Conservation (phyloP, 768 basidiomycete species). For the Trametes villosa region DNA sequence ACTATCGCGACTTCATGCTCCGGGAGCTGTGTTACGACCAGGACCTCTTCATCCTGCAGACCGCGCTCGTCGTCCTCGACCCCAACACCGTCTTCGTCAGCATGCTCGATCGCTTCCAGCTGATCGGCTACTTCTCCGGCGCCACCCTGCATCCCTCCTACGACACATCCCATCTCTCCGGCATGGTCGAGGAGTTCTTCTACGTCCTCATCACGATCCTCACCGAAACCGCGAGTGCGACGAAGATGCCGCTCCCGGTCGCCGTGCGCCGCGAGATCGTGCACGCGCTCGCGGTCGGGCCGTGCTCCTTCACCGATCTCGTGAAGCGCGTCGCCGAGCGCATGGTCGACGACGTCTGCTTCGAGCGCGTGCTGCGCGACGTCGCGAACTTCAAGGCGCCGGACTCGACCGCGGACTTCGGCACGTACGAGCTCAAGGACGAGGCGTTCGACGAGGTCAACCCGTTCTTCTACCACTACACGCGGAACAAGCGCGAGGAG, state of each 20-base stretch:
- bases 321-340: constrained; percentile 90
- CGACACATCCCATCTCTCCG: constrained; percentile 70
- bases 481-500: constrained; percentile 90
- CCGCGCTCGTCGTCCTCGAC: constrained; percentile 76
- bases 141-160: constrained; percentile 59
- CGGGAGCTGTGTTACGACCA: constrained; percentile 97
- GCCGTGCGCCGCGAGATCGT: constrained; percentile 85
- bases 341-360: constrained; percentile 79
- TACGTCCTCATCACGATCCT: constrained; percentile 87
- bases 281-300: constrained; percentile 87
- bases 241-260: constrained; percentile 61
- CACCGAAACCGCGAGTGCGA: constrained; percentile 79
- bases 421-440: constrained; percentile 87
- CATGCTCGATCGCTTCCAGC: constrained; percentile 88
- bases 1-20: constrained; percentile 95
- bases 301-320: constrained; percentile 88
- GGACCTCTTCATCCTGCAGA: constrained; percentile 89
- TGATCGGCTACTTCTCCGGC: constrained; percentile 80
- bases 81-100: constrained; percentile 81
- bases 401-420: constrained; percentile 75
- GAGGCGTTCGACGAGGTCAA: constrained; percentile 86
- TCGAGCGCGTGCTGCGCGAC: constrained; percentile 76
- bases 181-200: constrained; percentile 92
- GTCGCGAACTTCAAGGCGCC: constrained; percentile 86
- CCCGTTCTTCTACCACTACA: constrained; percentile 96